phyloP scores from a whole-genome alignment of 129 eudicot genomes.

The Artemisia argyi region DNA sequence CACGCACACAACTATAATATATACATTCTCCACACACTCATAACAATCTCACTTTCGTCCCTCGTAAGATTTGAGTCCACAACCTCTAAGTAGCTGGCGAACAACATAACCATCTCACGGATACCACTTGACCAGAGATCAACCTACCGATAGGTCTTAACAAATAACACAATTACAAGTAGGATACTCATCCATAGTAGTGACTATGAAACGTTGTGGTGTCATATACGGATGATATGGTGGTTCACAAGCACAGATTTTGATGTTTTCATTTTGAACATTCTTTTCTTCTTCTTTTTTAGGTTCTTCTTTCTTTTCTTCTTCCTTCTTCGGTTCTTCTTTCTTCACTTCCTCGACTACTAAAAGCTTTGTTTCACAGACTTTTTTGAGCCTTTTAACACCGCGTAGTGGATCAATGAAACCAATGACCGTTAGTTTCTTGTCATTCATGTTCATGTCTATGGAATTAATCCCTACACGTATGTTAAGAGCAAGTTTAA shows the following conservation, averaged over 20 bases:
- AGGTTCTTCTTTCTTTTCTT: constrained; percentile 15
- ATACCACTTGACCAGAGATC: no score
- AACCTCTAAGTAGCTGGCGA: no score
- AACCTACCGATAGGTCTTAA: no score
- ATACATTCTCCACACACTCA: neutral
- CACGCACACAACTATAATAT: neutral
- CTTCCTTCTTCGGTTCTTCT: constrained; percentile 22
- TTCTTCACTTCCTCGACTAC: constrained; percentile 28
- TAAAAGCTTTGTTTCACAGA: constrained; percentile 18
- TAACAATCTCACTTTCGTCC: no score
- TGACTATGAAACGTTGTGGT: constrained; percentile 12
- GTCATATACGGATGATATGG: constrained; percentile 10
- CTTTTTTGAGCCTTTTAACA: constrained; percentile 11
- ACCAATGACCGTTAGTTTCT: constrained; percentile 34
- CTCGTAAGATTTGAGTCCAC: no score
- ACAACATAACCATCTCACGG: no score
- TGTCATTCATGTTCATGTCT: constrained; percentile 21
- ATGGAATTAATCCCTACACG: constrained; percentile 32
- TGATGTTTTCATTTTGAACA: neutral
- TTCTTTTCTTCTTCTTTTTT: constrained; percentile 15
- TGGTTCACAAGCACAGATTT: neutral
- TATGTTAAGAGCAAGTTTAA: neutral
- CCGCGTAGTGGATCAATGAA: constrained; percentile 33
- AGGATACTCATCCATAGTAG: constrained; percentile 31
- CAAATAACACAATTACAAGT: constrained; percentile 33